phyloP scores from a whole-genome alignment of 257 asterid genomes.

The Scutellaria baicalensis region DNA sequence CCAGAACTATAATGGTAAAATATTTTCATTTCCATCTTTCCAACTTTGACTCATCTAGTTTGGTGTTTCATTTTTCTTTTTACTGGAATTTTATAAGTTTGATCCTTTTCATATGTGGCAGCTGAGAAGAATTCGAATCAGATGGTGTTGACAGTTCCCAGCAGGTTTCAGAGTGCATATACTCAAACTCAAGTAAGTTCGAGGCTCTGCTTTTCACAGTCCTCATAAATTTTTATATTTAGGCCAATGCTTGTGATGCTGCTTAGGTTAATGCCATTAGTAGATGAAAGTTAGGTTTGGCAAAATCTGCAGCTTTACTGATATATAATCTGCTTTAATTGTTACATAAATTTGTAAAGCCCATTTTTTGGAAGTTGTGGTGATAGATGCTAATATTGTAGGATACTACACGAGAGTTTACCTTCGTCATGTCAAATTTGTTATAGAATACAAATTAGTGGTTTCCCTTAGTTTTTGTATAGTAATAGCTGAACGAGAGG shows the following conservation, averaged over 20 bases:
- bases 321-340: background rate
- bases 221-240: background rate
- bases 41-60: too few species aligned
- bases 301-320: background rate
- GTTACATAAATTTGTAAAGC: background rate
- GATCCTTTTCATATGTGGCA: constrained; percentile 8
- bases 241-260: background rate
- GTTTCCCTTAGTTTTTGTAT: background rate
- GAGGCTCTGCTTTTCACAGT: background rate
- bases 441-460: background rate
- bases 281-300: background rate
- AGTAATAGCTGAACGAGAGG: background rate
- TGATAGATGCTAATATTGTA: background rate
- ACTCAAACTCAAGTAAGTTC: constrained; percentile 44
- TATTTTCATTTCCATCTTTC: background rate
- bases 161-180: constrained; percentile 6
- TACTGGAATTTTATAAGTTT: background rate
- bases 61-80: background rate
- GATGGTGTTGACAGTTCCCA: constrained; percentile 12
- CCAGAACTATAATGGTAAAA: constrained; percentile 23
- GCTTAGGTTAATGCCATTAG: background rate
- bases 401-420: background rate
- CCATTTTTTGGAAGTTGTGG: background rate
- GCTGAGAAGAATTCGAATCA: constrained; percentile 17
- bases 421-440: background rate